These are phyloP conservation scores for Quercus phellos DNA, from an alignment of 331 rosid species.

Conservation along the genomic window DNA sequence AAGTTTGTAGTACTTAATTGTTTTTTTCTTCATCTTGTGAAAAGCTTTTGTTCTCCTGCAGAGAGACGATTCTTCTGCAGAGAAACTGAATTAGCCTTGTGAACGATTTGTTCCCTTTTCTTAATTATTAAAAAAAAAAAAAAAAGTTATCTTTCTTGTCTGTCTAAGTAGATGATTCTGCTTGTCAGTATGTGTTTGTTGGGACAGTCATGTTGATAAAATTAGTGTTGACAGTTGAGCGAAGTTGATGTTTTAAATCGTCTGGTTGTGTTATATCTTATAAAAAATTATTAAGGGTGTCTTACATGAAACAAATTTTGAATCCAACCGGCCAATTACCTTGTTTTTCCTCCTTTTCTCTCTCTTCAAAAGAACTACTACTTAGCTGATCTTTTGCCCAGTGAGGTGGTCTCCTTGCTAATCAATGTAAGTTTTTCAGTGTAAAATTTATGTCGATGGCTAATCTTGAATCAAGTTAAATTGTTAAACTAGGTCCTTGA, in stretches of 20 bases:
- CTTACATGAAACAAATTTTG: not conserved
- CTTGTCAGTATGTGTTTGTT: not conserved
- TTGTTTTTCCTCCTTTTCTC: not conserved
- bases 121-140: not conserved
- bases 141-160: not conserved
- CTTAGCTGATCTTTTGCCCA: not conserved
- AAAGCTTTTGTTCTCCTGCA: not conserved
- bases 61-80: not conserved
- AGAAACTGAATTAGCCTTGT: not conserved
- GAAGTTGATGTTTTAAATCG: not conserved
- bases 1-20: not conserved
- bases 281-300: not conserved
- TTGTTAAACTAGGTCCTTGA: not conserved
- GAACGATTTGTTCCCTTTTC: not conserved
- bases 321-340: not conserved
- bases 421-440: not conserved
- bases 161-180: not conserved
- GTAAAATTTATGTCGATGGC: not conserved
- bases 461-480: not conserved
- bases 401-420: not conserved
- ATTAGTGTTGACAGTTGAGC: not conserved
- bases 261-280: not conserved
- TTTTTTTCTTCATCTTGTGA: not conserved
- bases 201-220: not conserved
- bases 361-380: not conserved